Evolutionary conservation across 1,284 basidiomycete genomes (phyloP).

Genomic region (Xanthoconium separans): DNA sequence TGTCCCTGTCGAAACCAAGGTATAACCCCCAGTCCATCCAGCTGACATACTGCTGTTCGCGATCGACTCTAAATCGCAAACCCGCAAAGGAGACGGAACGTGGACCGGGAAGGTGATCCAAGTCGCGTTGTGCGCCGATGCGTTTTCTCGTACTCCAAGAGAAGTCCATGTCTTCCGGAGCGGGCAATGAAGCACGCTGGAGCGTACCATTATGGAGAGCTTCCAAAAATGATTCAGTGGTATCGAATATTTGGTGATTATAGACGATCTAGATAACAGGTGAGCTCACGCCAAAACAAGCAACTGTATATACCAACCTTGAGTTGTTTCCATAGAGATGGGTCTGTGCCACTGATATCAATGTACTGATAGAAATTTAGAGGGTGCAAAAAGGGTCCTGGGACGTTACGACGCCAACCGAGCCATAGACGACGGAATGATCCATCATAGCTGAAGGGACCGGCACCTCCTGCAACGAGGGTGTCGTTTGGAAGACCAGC

Average conservation of each 20-base stretch:
- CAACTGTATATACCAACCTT: conserved; percentile 36
- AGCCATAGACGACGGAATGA: conserved; percentile 56
- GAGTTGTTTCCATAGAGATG: conserved; percentile 48
- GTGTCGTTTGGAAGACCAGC: conserved; percentile 42
- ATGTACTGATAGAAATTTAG: conserved; percentile 58
- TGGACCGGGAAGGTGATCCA: conserved; percentile 63
- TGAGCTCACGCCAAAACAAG: background rate
- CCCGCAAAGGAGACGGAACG: conserved; percentile 59
- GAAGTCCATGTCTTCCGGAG: conserved; percentile 28
- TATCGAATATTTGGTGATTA: conserved; percentile 54
- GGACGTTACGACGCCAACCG: conserved; percentile 45
- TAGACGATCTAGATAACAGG: conserved; percentile 47
- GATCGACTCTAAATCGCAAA: conserved; percentile 56
- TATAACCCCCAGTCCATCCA: conserved; percentile 70
- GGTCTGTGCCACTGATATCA: conserved; percentile 57
- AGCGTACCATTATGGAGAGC: conserved; percentile 57
- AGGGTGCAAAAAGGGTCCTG: conserved; percentile 54
- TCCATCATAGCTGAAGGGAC: conserved; percentile 60
- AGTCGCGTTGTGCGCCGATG: conserved; percentile 42
- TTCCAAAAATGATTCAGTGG: conserved; percentile 46
- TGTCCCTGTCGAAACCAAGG: conserved; percentile 62
- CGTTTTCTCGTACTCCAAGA: conserved; percentile 52
- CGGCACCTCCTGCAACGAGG: conserved; percentile 42
- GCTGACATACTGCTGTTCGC: conserved; percentile 50
- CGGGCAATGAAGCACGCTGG: conserved; percentile 36